phyloP scores from a whole-genome alignment of 352 stramenopile genomes.

The Phytophthora megakarya region DNA sequence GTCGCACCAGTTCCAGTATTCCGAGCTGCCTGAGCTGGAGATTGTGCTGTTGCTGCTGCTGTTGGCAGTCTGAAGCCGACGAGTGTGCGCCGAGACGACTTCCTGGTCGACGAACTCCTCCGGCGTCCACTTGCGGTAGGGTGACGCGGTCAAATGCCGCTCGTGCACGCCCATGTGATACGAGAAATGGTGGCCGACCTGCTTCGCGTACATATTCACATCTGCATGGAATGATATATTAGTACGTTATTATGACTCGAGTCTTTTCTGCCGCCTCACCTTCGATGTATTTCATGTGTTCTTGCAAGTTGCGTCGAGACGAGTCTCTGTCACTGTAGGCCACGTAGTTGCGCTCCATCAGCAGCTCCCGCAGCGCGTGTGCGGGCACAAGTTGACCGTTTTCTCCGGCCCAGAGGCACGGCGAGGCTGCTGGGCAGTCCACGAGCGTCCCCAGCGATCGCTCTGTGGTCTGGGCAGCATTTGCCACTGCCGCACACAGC shows the following conservation, averaged over 20 bases:
- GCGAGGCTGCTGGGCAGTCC: slow-evolving; percentile 38
- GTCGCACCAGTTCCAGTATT: slow-evolving; percentile 81
- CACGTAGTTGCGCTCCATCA: slow-evolving; percentile 46
- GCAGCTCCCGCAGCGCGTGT: slow-evolving; percentile 46
- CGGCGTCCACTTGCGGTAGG: slow-evolving; percentile 40
- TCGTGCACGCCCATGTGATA: slow-evolving; percentile 76
- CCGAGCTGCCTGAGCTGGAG: slow-evolving; percentile 26
- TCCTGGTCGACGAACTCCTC: slow-evolving; percentile 69
- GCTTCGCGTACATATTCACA: slow-evolving; percentile 61
- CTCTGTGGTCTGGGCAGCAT: slow-evolving; percentile 17
- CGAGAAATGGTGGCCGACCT: slow-evolving; percentile 60
- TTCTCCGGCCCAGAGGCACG: slow-evolving; percentile 70
- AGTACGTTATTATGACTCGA: too few species aligned
- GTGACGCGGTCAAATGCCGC: slow-evolving; percentile 57
- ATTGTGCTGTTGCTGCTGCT: slow-evolving; percentile 21
- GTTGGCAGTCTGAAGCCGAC: slow-evolving; percentile 34
- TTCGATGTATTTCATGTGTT: slow-evolving; percentile 84
- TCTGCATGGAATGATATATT: too few species aligned
- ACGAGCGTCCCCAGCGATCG: slow-evolving; percentile 61
- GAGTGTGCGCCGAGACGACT: slow-evolving; percentile 37
- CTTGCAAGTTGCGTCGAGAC: slow-evolving; percentile 52
- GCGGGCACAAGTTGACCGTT: slow-evolving; percentile 46
- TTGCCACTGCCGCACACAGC: too few species aligned
- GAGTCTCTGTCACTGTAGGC: slow-evolving; percentile 28
- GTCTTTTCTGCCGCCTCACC: too few species aligned